phyloP scores from a whole-genome alignment of 495 filamentous ascomycete species.

The Hypoxylon cercidicola region DNA sequence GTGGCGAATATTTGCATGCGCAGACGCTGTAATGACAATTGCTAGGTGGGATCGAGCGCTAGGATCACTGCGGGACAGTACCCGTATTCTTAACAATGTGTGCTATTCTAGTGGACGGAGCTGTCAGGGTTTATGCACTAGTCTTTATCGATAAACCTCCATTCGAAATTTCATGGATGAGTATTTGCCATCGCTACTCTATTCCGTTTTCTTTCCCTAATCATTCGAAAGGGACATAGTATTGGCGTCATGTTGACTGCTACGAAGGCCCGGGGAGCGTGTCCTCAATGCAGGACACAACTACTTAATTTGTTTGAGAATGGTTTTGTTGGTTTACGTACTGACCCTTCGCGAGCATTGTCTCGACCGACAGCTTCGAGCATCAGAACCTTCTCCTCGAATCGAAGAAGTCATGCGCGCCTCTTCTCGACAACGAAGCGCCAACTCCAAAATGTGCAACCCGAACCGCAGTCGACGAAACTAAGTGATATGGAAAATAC shows the following conservation, averaged over 20 bases:
- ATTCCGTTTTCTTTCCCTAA: neutral
- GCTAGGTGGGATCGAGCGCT: neutral
- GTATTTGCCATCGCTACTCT: conserved; percentile 10
- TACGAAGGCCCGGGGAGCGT: conserved; percentile 55
- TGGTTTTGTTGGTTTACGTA: conserved; percentile 41
- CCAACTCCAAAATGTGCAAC: conserved; percentile 36
- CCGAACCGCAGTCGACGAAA: conserved; percentile 18
- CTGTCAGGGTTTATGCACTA: conserved; percentile 10
- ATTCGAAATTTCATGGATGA: conserved; percentile 9
- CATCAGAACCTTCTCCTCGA: conserved; percentile 28
- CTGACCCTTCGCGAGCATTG: conserved; percentile 20
- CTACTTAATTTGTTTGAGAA: conserved; percentile 58
- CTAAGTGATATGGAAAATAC: conserved; percentile 65
- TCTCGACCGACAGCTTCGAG: conserved; percentile 23
- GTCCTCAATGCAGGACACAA: conserved; percentile 61
- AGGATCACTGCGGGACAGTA: neutral
- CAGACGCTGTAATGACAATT: too few relatives aligned
- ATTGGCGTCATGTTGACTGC: conserved; percentile 57
- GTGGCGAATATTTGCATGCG: too few relatives aligned
- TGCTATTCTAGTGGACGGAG: conserved; percentile 26
- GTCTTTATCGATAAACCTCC: conserved; percentile 13
- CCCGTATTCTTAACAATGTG: conserved; percentile 20
- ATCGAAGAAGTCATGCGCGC: conserved; percentile 36
- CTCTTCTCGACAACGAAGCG: conserved; percentile 53
- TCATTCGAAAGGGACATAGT: conserved; percentile 24